These are phyloP conservation scores for Salvia miltiorrhiza DNA, from an alignment of 257 asterid species.

Conservation along the genomic window DNA sequence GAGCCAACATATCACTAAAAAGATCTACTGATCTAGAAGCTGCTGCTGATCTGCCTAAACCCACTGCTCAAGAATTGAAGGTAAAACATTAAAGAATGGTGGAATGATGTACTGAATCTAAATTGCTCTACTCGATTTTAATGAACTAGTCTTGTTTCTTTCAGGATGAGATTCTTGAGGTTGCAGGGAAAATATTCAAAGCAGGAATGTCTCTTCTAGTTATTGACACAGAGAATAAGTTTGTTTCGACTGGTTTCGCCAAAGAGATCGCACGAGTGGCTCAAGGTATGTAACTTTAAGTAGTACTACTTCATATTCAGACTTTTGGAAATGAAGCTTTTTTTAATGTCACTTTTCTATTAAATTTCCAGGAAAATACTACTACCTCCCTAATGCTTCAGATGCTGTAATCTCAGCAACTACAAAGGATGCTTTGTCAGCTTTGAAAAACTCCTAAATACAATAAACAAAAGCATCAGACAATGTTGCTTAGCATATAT, in stretches of 20 bases:
- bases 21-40: slow-evolving; percentile 87
- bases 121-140: not conserved
- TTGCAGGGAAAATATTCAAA: slow-evolving; percentile 84
- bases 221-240: slow-evolving; percentile 58
- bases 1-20: slow-evolving; percentile 94
- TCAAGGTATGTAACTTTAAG: slow-evolving; percentile 52
- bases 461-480: not conserved
- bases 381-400: slow-evolving; percentile 96
- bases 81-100: slow-evolving; percentile 15
- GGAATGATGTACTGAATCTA: not conserved
- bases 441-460: slow-evolving; percentile 58
- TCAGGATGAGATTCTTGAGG: slow-evolving; percentile 91
- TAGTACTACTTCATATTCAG: not conserved
- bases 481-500: not conserved
- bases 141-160: not conserved
- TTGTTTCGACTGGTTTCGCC: slow-evolving; percentile 96
- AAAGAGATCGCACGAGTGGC: slow-evolving; percentile 97
- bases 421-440: slow-evolving; percentile 87
- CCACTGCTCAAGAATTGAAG: slow-evolving; percentile 84
- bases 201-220: slow-evolving; percentile 75
- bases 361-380: slow-evolving; percentile 70
- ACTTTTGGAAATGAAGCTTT: not conserved
- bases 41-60: slow-evolving; percentile 73
- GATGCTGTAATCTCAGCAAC: slow-evolving; percentile 94
- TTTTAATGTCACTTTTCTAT: not conserved